Evolutionary conservation across 306 rosid genomes (phyloP), one percentile per base, ranked within the genome.

Genomic region (Cucumis cinereus): DNA sequence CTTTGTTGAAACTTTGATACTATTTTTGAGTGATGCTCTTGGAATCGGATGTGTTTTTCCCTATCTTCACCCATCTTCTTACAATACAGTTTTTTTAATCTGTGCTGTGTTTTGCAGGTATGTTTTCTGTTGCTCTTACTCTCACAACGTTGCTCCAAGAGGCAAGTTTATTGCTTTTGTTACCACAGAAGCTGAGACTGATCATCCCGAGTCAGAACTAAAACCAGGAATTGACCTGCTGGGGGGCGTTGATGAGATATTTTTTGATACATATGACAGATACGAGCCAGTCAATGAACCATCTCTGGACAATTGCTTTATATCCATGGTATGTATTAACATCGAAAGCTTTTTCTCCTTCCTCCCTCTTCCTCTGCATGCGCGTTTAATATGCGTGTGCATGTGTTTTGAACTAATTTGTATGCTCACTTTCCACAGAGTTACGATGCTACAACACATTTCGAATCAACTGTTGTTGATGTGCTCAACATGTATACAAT

Each of bases 121-220:
- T 82, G 88, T 94, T 78, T 94, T 94, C 81, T 94, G 98, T 82
- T 90, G 96, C 82, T 94, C 98, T 7, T 91, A 91, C 78, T 87
- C 98, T 62, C 98, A 94, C 89, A 94, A 94, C 64, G 97, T 94
- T 86, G 97, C 97, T 79, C 97, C 98, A 4, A 91, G 84, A 87
- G 98, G 97, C 41, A 94, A 94, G 80, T 94, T 79, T 81, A 90
- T 94, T 83, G 96, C 98, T 57, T 94, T 94, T 90, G 97, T 94
- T 66, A 90, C 98, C 58, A 81, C 95, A 0, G 98, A 94, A 81
- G 98, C 98, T 20, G 98, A 94, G 94, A 91, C 97, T 8, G 95
- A 89, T 73, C 76, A 85, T 77, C 98, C 98, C 3, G 81, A 90
- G 85, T 75, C 80, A 81, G 98, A 94, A 85, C 92, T 94, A 36